Percentiles rank a stretch among this genome's conserved stretches.
Evolutionary conservation across 768 basidiomycete genomes (phyloP).

Genomic region (Boletellus sp.): DNA sequence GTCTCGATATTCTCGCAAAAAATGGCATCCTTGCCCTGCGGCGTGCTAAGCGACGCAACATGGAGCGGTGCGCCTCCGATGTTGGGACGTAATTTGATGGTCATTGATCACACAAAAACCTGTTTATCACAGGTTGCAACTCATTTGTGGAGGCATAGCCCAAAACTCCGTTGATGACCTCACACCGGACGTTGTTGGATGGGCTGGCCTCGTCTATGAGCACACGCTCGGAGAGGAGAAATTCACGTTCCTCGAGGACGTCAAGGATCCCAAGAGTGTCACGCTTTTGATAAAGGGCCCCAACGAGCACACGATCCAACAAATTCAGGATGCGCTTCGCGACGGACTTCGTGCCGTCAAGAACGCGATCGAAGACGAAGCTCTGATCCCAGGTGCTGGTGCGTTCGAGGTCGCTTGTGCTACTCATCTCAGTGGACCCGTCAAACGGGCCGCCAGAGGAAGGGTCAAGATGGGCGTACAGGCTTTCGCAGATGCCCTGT

Average conservation of each 20-base stretch:
- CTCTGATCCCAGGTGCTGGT: slow-evolving; percentile 91
- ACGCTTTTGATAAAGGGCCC: slow-evolving; percentile 98
- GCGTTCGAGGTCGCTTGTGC: slow-evolving; percentile 96
- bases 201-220: slow-evolving; percentile 98
- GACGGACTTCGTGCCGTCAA: slow-evolving; percentile 96
- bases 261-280: slow-evolving; percentile 91
- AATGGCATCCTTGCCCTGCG: slow-evolving; percentile 93
- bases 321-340: slow-evolving; percentile 96
- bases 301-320: slow-evolving; percentile 92
- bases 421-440: slow-evolving; percentile 69
- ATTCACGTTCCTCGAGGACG: slow-evolving; percentile 96
- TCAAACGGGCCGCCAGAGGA: slow-evolving; percentile 88
- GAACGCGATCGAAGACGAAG: slow-evolving; percentile 90
- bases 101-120: slow-evolving; percentile 8
- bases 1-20: slow-evolving; percentile 93
- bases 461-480: slow-evolving; percentile 96
- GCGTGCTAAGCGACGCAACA: slow-evolving; percentile 95
- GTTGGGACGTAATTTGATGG: slow-evolving; percentile 32
- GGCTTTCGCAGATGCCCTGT: slow-evolving; percentile 91
- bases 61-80: slow-evolving; percentile 73
- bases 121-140: slow-evolving; percentile 63
- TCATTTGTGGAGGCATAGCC: slow-evolving; percentile 90
- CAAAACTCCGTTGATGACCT: slow-evolving; percentile 99
- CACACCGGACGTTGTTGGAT: slow-evolving; percentile 85
- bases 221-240: slow-evolving; percentile 99